A percentile compares a stretch with the other conserved stretches of the same genome.
These are phyloP conservation scores for Puccinia hordei DNA, from an alignment of 1,284 basidiomycete genomes.

Conservation along the genomic window DNA sequence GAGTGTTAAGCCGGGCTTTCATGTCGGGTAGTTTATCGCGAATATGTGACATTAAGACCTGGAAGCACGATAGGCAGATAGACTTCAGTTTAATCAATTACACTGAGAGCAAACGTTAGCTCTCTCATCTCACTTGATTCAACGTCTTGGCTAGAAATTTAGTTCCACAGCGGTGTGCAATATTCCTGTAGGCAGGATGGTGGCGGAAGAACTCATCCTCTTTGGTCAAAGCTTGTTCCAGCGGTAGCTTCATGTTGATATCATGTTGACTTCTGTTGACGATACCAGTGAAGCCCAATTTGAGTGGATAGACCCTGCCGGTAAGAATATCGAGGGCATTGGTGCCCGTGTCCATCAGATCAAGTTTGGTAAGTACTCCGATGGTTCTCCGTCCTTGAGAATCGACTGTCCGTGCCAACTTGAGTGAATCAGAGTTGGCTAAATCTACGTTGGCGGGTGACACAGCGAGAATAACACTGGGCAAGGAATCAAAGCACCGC, in stretches of 20 bases:
- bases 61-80: conserved; percentile 14
- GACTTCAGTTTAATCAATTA: not conserved
- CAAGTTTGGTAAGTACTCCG: conserved; percentile 93
- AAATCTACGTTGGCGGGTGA: conserved; percentile 97
- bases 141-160: conserved; percentile 90
- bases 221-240: conserved; percentile 79
- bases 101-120: not conserved
- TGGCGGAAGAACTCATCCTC: conserved; percentile 90
- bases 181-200: conserved; percentile 90
- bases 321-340: conserved; percentile 95
- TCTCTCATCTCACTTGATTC: conserved; percentile 77
- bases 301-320: conserved; percentile 93
- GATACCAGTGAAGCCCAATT: conserved; percentile 95
- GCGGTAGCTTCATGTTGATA: conserved; percentile 84
- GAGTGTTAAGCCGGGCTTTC: conserved; percentile 96
- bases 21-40: conserved; percentile 98
- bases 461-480: conserved; percentile 89
- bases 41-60: conserved; percentile 97
- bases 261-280: conserved; percentile 98
- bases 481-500: not conserved
- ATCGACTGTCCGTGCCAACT: conserved; percentile 91
- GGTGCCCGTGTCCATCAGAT: conserved; percentile 98
- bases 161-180: conserved; percentile 95
- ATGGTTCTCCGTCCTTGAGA: conserved; percentile 93
- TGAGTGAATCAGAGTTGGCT: conserved; percentile 95